Evolutionary conservation across 2,329 filamentous ascomycete genomes (phyloP), one percentile per base, ranked within the genome.

Genomic region (Aspergillus persii): DNA sequence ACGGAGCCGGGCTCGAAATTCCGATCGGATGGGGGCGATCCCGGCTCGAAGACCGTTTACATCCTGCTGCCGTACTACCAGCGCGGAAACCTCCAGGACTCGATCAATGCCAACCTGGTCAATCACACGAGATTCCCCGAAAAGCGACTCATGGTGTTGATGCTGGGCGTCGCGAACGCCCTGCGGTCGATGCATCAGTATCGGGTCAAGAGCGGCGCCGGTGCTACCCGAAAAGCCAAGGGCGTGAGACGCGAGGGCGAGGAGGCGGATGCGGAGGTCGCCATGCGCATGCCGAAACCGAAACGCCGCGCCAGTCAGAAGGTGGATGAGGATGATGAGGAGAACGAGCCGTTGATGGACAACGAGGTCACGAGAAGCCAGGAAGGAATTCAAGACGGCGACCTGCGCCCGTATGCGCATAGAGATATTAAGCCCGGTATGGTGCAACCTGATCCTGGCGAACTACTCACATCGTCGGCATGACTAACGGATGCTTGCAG

Each of bases 91-190:
- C 83, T 99, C 41, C 95, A 99, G 79, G 95, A 99, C 78, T 89
- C 96, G 73, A 98, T 99, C 81, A 99, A 99, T 76, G 94, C 95
- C 64, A 99, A 99, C 77, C 81, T 98, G 56, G 94, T 99, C 76
- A 98, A 98, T 76, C 92, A 96, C 74, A 91, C 90, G 41, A 84
- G 84, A 54, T 98, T 99, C 70, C 92, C 94, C 0, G 94, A 98
- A 79, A 85, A 88, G 73, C 84, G 89, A 68, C 81, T 99, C 62
- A 94, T 98, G 92, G 82, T 88, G 59, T 77, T 99, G 60, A 97
- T 99, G 75, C 80, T 97, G 47, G 95, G 95, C 15, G 92, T 99
- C 2, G 97, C 94, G 75, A 87, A 87, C 69, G 95, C 92, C 48
- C 79, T 99, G 60, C 89, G 89, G 72, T 86, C 89, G 39, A 97